Conservation (phyloP, 495 filamentous ascomycete species). For the Daldinia loculata region DNA sequence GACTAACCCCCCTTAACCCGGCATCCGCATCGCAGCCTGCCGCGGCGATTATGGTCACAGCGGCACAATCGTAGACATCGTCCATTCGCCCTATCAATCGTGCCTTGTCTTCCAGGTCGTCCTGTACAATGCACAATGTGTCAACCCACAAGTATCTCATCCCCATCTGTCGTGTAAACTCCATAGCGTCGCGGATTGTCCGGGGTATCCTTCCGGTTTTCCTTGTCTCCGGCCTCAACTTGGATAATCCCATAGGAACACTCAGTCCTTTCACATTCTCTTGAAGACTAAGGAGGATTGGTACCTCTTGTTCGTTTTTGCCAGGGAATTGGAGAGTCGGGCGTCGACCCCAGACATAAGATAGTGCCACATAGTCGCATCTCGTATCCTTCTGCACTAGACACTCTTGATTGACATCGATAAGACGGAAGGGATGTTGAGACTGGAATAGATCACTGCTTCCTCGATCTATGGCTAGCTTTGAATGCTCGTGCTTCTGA, state of each 20-base stretch:
- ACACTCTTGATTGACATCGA: not conserved
- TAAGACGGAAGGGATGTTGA: not conserved
- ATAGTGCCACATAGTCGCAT: not conserved
- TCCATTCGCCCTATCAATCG: not conserved
- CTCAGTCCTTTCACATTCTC: not conserved
- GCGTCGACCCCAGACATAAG: not conserved
- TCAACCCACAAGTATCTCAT: not conserved
- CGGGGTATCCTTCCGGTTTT: not conserved
- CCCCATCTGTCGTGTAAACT: not conserved
- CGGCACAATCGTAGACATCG: not conserved
- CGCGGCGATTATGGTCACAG: conserved; percentile 11
- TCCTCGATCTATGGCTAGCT: not conserved
- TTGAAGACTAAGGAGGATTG: not conserved
- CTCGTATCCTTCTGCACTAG: not conserved
- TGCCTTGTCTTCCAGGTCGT: not conserved
- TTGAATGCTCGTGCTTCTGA: not conserved
- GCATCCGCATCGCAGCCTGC: not conserved
- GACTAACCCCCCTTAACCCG: conserved; percentile 1
- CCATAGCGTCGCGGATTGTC: conserved; percentile 8
- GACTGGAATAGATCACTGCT: not conserved
- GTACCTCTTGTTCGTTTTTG: not conserved
- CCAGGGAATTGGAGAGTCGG: not conserved
- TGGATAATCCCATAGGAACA: not conserved
- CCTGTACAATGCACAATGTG: conserved; percentile 10
- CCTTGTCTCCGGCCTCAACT: not conserved